phyloP scores from a whole-genome alignment of 176 grass and related monocot species.

The Hordeum marinum region DNA sequence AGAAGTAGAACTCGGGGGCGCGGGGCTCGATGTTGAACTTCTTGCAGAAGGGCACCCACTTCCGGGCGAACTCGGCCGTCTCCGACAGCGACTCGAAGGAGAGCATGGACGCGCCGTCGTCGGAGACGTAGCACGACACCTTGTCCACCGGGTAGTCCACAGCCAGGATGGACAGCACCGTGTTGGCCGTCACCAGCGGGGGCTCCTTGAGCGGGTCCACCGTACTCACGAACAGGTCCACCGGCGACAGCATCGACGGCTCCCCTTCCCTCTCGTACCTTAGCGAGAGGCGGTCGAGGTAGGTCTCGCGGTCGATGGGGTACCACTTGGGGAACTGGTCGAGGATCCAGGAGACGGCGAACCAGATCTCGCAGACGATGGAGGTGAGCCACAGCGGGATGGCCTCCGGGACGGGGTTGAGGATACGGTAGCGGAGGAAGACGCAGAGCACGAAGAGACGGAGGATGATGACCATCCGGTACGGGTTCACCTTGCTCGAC shows the following conservation, averaged over 20 bases:
- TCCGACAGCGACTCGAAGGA: slow-evolving; percentile 89
- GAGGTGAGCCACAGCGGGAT: slow-evolving; percentile 87
- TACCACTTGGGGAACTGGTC: slow-evolving; percentile 99
- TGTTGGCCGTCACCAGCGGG: slow-evolving; percentile 92
- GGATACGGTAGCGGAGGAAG: slow-evolving; percentile 84
- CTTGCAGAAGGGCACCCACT: slow-evolving; percentile 99
- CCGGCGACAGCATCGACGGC: slow-evolving; percentile 70
- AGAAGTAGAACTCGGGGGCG: slow-evolving; percentile 97
- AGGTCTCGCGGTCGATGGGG: slow-evolving; percentile 94
- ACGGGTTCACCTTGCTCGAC: slow-evolving; percentile 97
- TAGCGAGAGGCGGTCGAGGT: slow-evolving; percentile 85
- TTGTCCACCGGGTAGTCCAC: slow-evolving; percentile 97
- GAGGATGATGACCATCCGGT: slow-evolving; percentile 85
- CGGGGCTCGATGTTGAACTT: slow-evolving; percentile 92
- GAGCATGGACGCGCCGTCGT: slow-evolving; percentile 98
- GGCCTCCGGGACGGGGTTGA: slow-evolving; percentile 77
- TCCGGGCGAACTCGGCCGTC: slow-evolving; percentile 90
- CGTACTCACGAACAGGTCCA: slow-evolving; percentile 91
- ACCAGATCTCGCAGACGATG: slow-evolving; percentile 95
- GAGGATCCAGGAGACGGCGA: slow-evolving; percentile 94
- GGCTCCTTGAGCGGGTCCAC: slow-evolving; percentile 98
- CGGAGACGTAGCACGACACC: slow-evolving; percentile 97
- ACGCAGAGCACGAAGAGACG: slow-evolving; percentile 76
- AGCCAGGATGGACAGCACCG: slow-evolving; percentile 90
- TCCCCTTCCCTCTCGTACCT: slow-evolving; percentile 91